Conservation (phyloP, 768 basidiomycete genomes). For the Termitomyces eurrhizus region DNA sequence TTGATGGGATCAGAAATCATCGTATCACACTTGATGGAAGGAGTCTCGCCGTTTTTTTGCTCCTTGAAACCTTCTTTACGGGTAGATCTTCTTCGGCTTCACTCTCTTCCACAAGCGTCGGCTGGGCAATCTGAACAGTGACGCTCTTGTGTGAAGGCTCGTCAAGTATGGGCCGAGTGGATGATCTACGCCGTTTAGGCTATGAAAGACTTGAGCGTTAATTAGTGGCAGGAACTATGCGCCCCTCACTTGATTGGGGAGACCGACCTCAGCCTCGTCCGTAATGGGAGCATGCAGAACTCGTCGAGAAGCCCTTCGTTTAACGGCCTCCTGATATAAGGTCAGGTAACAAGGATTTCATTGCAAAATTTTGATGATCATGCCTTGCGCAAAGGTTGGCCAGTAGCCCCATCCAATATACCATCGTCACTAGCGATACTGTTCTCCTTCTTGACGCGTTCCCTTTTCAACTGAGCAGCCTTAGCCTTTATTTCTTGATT, state of each 20-base stretch:
- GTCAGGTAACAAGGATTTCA: slow-evolving; percentile 8
- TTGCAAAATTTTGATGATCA: not conserved
- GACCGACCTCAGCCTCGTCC: slow-evolving; percentile 42
- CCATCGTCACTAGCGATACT: slow-evolving; percentile 79
- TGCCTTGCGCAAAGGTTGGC: slow-evolving; percentile 44
- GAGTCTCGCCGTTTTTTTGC: slow-evolving; percentile 51
- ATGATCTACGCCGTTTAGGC: slow-evolving; percentile 80
- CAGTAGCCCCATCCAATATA: slow-evolving; percentile 80
- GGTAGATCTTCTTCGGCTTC: slow-evolving; percentile 68
- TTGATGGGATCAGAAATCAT: slow-evolving; percentile 6
- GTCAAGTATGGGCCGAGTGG: slow-evolving; percentile 69
- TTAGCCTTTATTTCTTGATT: slow-evolving; percentile 70
- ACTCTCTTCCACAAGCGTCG: slow-evolving; percentile 63
- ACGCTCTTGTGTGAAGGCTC: slow-evolving; percentile 36
- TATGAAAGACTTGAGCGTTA: slow-evolving; percentile 22
- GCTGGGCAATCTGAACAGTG: slow-evolving; percentile 36
- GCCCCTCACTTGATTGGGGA: slow-evolving; percentile 55
- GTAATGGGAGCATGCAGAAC: slow-evolving; percentile 54
- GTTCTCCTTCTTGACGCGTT: slow-evolving; percentile 60
- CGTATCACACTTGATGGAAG: not conserved
- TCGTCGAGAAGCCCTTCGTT: slow-evolving; percentile 60
- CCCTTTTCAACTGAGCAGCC: slow-evolving; percentile 53
- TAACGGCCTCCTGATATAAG: slow-evolving; percentile 19
- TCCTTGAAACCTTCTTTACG: slow-evolving; percentile 55
- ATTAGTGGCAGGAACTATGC: slow-evolving; percentile 1